Base-by-base conservation (phyloP, 1,284 basidiomycete species). In the Microbotryomycetes sp. region DNA sequence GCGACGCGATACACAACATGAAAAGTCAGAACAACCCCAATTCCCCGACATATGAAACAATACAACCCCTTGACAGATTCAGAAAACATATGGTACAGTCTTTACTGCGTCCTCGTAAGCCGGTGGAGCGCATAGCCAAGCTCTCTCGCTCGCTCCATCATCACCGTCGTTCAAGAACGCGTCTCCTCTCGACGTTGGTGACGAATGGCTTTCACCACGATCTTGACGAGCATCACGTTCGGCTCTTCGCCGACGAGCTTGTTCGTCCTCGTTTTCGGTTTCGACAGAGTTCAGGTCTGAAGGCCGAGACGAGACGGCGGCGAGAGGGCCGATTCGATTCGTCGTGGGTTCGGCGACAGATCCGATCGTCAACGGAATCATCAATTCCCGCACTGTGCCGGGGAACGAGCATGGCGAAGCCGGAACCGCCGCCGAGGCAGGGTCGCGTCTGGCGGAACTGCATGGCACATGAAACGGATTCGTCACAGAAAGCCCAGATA, bases 341-440 rank as follows among this genome's bases (percentile, higher is more conserved):
- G 71, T 58, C 13, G 62, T 61, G 26, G 78, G 78, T 61, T 79
- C 78, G 15, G 75, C 73, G 29, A 79, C 78, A 6, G 73, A 75
- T 1, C 78, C 78, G 57, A 79, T 73, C 21, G 75, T 73, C 67
- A 79, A 69, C 0, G 77, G 76, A 30, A 78, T 64, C n/a, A 75
- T 68, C 7, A 78, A 68, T 24, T 75, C 74, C 35, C 75, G 70
- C 23, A 74, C 52, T 60, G 71, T 72, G 52, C 70, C 72, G 4
- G 73, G 73, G 67, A 74, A 73, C 28, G 64, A 45, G 35, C 65
- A 64, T 5, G 59, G 29, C 21, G 54, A 51, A 2, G 63, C n/a
- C 2, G 61, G 56, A 6, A 54, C 45, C 21, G 13, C 41, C 23
- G 51, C 26, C 4, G 58, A 48, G 5, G 55, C 47, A 30, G 56